Base-by-base conservation (phyloP, 2,329 filamentous ascomycete species). In the Aspergillus glaucus region DNA sequence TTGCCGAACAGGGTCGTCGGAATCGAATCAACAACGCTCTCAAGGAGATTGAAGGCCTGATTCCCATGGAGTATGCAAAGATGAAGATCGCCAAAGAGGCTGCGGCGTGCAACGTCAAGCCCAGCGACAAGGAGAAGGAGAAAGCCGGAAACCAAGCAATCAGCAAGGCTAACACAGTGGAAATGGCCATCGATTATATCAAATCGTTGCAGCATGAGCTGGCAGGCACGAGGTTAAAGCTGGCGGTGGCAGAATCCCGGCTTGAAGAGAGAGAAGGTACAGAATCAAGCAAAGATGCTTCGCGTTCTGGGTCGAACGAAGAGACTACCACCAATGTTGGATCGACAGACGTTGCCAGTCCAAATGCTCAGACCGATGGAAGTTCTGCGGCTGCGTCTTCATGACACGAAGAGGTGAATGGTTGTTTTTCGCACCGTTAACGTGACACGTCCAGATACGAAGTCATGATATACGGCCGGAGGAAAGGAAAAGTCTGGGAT, bases 121-220 rank as follows among this genome's bases (percentile, higher is more conserved):
- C 43, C 24, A 73, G 67, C 28, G 72, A 70, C 15, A 76, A 75
- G 22, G 75, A 75, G 70, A 76, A 59, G 76, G 79, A 63, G 70
- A 72, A 69, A 50, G 61, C 62, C 50, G 59, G 62, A 7, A 74
- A 71, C 9, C 79, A 82, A 46, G 82, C 86, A 28, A 90, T 85
- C 61, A 96, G 90, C 71, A 98, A 97, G 68, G 93, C 93, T 1
- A 95, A 88, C 58, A 96, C 94, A 1, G 93, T 98, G n/a, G 93
- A 98, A 70, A 85, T 88, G 71, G 93, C 93, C 1, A 97, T 97
- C 60, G 85, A 91, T 49, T 96, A 97, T 64, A 96, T 98, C 72
- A 92, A 88, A 69, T 79, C 84, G 51, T 71, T 98, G 52, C 84
- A 94, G 68, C 75, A 81, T 58, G 87, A 94, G 63, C 73, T 89